Evolutionary conservation across 129 eudicot species (phyloP).

Genomic region (Flaveria linearis): DNA sequence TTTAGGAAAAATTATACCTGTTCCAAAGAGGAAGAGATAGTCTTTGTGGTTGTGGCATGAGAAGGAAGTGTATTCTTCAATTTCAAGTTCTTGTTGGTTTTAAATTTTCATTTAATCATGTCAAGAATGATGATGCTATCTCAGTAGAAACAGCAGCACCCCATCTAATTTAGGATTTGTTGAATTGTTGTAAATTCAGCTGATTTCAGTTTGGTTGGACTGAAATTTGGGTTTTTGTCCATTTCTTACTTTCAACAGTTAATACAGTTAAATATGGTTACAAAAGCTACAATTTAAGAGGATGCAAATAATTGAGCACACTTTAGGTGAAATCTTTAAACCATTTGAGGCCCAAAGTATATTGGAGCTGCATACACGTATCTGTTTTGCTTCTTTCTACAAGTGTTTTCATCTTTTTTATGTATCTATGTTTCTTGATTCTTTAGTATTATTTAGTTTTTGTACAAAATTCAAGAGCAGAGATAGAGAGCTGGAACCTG

Average conservation of each 20-base stretch:
- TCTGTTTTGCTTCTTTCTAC: not conserved
- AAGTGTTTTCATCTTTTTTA: not conserved
- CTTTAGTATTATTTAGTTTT: not conserved
- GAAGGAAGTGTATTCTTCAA: not conserved
- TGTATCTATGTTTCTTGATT: not conserved
- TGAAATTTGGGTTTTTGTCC: not conserved
- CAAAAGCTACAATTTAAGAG: not conserved
- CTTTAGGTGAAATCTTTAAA: not conserved
- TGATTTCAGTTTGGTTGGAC: not conserved
- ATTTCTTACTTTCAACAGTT: not conserved
- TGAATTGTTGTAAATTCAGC: not conserved
- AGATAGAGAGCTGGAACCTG: constrained; percentile 27
- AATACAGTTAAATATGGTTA: not conserved
- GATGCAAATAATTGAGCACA: not conserved
- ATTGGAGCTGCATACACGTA: not conserved
- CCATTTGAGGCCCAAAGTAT: not conserved
- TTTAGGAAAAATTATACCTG: constrained; percentile 36
- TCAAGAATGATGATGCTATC: not conserved
- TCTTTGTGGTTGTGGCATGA: not conserved
- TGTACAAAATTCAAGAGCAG: not conserved
- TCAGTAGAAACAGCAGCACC: not conserved
- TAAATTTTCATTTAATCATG: not conserved
- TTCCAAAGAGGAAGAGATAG: constrained; percentile 5
- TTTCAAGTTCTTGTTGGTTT: not conserved
- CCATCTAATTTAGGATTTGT: not conserved